These are phyloP conservation scores for Pythium brachiatum DNA, from an alignment of 352 stramenopile genomes.

Conservation along the genomic window DNA sequence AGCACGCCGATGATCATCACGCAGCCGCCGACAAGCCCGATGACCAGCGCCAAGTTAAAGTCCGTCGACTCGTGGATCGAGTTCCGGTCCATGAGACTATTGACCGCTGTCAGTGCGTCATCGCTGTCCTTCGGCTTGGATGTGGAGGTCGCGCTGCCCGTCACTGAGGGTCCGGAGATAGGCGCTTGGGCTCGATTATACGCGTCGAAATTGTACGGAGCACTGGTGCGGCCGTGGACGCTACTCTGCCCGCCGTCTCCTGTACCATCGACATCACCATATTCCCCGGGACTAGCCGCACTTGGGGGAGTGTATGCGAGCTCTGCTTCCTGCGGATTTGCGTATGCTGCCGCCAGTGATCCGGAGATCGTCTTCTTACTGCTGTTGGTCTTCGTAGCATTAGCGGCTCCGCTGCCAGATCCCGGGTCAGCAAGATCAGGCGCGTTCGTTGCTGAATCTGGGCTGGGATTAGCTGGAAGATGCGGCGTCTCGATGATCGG, in stretches of 20 bases:
- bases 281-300: not conserved
- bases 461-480: not conserved
- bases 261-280: not conserved
- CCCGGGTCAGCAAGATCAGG: too few relatives aligned
- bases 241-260: not conserved
- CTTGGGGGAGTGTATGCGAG: not conserved
- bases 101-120: constrained; percentile 3
- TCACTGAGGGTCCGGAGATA: not conserved
- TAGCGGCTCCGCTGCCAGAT: not conserved
- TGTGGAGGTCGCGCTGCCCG: not conserved
- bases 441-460: too few relatives aligned
- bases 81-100: not conserved
- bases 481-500: not conserved
- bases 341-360: not conserved
- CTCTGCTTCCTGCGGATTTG: not conserved
- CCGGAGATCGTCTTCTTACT: not conserved
- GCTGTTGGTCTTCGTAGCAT: not conserved
- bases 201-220: constrained; percentile 12
- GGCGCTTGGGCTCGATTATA: constrained; percentile 1
- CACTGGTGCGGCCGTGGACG: not conserved
- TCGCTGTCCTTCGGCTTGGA: not conserved
- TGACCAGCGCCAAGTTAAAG: not conserved
- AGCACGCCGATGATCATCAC: constrained; percentile 13
- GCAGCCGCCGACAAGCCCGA: constrained; percentile 9
- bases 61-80: not conserved